Evolutionary conservation across 2,329 filamentous ascomycete genomes (phyloP).

Genomic region (Nakataea oryzae): DNA sequence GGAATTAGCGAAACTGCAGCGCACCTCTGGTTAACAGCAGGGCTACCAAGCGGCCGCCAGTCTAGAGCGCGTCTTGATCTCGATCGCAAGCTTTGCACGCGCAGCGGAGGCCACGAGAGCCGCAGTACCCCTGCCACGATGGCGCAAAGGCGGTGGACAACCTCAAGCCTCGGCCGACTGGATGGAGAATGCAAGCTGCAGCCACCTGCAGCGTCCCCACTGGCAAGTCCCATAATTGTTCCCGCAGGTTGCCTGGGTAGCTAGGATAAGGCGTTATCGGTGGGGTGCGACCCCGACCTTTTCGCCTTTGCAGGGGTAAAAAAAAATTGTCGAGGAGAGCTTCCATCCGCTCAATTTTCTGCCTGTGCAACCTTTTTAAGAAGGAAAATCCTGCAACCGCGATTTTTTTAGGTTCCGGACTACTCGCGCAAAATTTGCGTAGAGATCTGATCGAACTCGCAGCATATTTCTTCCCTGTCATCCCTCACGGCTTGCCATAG

Average conservation of each 20-base stretch:
- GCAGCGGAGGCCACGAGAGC: neutral
- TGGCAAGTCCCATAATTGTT: neutral
- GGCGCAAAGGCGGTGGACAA: neutral
- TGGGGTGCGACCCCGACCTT: neutral
- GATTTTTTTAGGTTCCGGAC: neutral
- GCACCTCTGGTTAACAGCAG: too few species aligned
- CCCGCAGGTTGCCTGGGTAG: slow-evolving; percentile 2
- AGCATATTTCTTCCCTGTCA: neutral
- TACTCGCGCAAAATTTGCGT: neutral
- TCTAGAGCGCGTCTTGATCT: too few species aligned
- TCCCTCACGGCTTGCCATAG: neutral
- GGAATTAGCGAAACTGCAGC: too few species aligned
- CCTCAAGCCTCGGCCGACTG: neutral
- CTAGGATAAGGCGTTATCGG: slow-evolving; percentile 1
- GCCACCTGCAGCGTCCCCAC: neutral
- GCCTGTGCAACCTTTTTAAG: neutral
- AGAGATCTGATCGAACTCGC: neutral
- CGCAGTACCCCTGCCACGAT: neutral
- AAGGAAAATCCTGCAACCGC: slow-evolving; percentile 1
- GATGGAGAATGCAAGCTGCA: neutral
- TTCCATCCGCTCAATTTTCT: neutral
- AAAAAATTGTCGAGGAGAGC: neutral
- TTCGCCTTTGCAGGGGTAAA: neutral
- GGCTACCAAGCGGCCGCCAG: too few species aligned
- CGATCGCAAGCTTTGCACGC: neutral